phyloP scores from a whole-genome alignment of 306 rosid genomes.

The Prunus campanulata region DNA sequence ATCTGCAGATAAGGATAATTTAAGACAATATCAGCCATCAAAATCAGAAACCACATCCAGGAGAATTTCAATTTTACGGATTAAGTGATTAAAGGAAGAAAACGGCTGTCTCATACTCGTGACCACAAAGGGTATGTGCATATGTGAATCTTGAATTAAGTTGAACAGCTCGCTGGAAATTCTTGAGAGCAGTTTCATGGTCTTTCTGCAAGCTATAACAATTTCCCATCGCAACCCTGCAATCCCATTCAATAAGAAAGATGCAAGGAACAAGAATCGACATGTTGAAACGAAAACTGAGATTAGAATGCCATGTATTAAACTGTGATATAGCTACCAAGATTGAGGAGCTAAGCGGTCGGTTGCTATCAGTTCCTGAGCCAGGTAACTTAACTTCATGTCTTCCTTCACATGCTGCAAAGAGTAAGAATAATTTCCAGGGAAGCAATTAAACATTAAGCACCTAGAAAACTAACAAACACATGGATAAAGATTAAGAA shows the following conservation, averaged over 20 bases:
- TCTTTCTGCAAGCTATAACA: conserved; percentile 68
- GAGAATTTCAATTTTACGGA: not conserved
- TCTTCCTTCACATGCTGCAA: conserved; percentile 98
- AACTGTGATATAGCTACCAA: conserved; percentile 56
- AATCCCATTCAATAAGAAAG: conserved; percentile 14
- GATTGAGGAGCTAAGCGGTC: conserved; percentile 97
- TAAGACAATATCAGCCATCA: conserved; percentile 10
- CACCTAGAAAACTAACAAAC: not conserved
- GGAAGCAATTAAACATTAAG: conserved; percentile 19
- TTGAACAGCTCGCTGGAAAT: conserved; percentile 96
- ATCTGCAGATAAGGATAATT: conserved; percentile 46
- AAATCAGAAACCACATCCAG: not conserved
- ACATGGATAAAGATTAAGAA: not conserved
- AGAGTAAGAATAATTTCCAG: conserved; percentile 26
- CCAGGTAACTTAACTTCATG: conserved; percentile 93
- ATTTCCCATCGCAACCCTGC: conserved; percentile 73
- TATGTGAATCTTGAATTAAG: conserved; percentile 89
- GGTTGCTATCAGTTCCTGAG: conserved; percentile 83
- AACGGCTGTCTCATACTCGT: conserved; percentile 62
- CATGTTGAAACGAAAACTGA: not conserved
- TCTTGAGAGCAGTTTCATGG: conserved; percentile 65
- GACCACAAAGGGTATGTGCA: conserved; percentile 99
- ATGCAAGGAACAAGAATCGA: not conserved
- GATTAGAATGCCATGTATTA: not conserved
- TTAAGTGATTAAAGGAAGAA: not conserved